Conservation (phyloP, 495 filamentous ascomycete genomes). For the Aspergillus carlsbadensis region DNA sequence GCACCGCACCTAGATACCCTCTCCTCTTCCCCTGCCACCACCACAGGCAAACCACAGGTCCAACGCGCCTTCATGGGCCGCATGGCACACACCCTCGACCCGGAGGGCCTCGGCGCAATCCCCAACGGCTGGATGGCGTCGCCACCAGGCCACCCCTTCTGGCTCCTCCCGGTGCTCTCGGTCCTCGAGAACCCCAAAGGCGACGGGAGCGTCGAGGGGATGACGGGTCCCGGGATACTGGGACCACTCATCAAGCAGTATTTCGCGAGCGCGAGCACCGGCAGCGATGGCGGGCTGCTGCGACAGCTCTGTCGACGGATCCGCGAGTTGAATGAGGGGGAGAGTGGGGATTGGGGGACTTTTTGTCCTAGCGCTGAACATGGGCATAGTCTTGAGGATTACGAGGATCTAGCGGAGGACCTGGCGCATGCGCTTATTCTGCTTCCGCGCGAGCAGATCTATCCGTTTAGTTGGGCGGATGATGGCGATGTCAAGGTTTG, state of each 20-base stretch:
- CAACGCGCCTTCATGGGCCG: slow-evolving; percentile 23
- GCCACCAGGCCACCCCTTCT: slow-evolving; percentile 25
- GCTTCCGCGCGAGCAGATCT: slow-evolving; percentile 18
- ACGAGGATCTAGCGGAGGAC: not conserved
- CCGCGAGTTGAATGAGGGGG: slow-evolving; percentile 2
- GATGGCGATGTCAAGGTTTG: slow-evolving; percentile 13
- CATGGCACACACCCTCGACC: slow-evolving; percentile 17
- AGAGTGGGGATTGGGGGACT: slow-evolving; percentile 4
- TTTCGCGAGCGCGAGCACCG: not conserved
- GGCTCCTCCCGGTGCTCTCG: slow-evolving; percentile 20
- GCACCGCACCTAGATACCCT: slow-evolving; percentile 1
- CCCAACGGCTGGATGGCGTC: slow-evolving; percentile 28
- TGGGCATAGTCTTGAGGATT: not conserved
- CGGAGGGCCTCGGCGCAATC: slow-evolving; percentile 18
- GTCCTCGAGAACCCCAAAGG: slow-evolving; percentile 22
- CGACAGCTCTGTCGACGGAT: slow-evolving; percentile 13
- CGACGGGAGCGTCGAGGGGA: slow-evolving; percentile 21
- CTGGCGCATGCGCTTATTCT: slow-evolving; percentile 9
- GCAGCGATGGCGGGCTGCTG: not conserved
- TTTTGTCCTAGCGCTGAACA: slow-evolving; percentile 5
- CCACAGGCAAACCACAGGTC: not conserved
- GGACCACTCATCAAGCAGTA: slow-evolving; percentile 18
- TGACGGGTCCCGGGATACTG: slow-evolving; percentile 20
- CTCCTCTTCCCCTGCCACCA: not conserved
- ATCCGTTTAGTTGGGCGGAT: slow-evolving; percentile 26